These are phyloP conservation scores for Penicillium dipodomyicola DNA, from an alignment of 495 filamentous ascomycete species.

Conservation along the genomic window DNA sequence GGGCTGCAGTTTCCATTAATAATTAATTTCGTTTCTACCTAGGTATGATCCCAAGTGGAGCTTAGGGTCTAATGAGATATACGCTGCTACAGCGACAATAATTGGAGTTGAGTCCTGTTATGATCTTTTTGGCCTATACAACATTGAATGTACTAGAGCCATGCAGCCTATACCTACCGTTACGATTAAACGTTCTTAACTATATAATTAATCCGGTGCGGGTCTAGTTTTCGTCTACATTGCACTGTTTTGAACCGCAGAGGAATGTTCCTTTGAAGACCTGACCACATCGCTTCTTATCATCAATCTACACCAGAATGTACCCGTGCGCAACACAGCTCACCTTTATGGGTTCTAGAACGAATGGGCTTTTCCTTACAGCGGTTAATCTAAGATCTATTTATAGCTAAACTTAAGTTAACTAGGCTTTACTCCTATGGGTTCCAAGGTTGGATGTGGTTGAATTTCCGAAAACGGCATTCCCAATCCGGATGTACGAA, in stretches of 20 bases:
- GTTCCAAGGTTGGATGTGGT: background rate
- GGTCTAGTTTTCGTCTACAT: too few relatives aligned
- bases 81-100: background rate
- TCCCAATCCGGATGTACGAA: constrained; percentile 9
- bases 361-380: background rate
- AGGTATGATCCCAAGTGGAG: background rate
- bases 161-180: background rate
- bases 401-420: background rate
- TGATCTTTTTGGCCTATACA: background rate
- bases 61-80: background rate
- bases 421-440: background rate
- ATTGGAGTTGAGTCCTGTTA: background rate
- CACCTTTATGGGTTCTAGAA: background rate
- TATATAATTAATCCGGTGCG: background rate
- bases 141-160: background rate
- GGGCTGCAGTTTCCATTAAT: background rate
- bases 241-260: too few relatives aligned
- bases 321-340: background rate
- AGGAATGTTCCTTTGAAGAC: background rate
- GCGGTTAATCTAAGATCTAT: background rate
- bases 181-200: background rate
- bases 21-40: background rate
- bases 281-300: background rate
- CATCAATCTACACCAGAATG: background rate
- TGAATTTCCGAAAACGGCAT: constrained; percentile 1